These are phyloP conservation scores for Rhodomyrtus psidioides DNA, from an alignment of 441 rosid genomes.

Conservation along the genomic window DNA sequence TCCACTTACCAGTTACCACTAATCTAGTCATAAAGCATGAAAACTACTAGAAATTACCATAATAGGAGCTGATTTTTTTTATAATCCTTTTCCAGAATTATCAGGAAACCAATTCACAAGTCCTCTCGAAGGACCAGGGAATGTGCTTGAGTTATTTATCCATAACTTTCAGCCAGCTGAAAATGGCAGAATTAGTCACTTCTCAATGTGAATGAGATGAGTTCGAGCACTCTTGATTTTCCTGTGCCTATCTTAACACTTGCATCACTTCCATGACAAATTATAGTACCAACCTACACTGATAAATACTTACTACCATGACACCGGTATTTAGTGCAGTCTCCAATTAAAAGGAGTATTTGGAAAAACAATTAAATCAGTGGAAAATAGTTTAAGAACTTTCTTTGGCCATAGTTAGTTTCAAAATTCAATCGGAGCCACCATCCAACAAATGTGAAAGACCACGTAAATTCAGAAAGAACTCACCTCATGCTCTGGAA, in stretches of 20 bases:
- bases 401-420: neutral
- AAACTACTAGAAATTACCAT: neutral
- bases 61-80: neutral
- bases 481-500: constrained; percentile 81
- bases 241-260: neutral
- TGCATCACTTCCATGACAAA: neutral
- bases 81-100: neutral
- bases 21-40: neutral
- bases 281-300: neutral
- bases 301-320: neutral
- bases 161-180: neutral
- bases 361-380: neutral
- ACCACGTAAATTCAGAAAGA: neutral
- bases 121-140: neutral
- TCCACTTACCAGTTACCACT: neutral
- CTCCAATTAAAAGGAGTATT: neutral
- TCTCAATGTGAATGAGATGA: neutral
- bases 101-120: neutral
- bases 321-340: neutral
- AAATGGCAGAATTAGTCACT: neutral
- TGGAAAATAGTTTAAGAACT: neutral
- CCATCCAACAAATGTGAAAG: neutral
- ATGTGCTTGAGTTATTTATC: neutral
- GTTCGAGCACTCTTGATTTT: neutral
- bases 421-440: neutral